Evolutionary conservation across 1,284 basidiomycete genomes (phyloP), one percentile per base, ranked within the genome.

Genomic region (Boletus sp.): DNA sequence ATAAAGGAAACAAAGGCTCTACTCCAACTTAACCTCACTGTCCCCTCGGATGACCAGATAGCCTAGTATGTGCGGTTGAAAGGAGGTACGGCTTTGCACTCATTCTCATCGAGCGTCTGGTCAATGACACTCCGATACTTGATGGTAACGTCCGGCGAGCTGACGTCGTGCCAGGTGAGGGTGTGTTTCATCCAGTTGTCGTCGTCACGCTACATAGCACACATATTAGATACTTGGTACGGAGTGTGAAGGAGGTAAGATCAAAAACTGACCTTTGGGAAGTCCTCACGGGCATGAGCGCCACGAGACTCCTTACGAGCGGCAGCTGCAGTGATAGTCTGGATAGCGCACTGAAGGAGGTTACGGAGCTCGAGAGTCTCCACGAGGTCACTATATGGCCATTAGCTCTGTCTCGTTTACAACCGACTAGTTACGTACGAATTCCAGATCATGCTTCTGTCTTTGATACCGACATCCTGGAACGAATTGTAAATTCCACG

Each of bases 401-500:
- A 52, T 76, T 19, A 74, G 53, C 28, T 43, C 53, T 48, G 23
- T 21, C 52, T 40, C 55, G 46, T 38, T 57, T 14, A 49, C 35
- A 8, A 17, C 35, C 25, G 38, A 59, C 31, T 53, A 49, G 50
- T 46, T 23, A 80, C 87, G 64, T 64, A 95, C 93, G 93, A 93
- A 81, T 97, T 97, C 97, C 97, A 98, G 79, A 99, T 97, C 94
- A 98, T 93, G 76, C 92, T 94, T 74, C 97, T 87, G 79, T 99
- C 97, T 83, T 97, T 97, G 81, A 98, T 93, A 64, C 95, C 93
- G 68, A 99, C 91, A 56, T 97, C 85, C 68, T 91, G 85, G 79
- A 89, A 99, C 74, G 85, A 91, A 71, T 90, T 86, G 83, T 94
- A 96, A 67, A 98, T 94, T 60, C 86, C 81, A 65, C 84, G 84